Conservation (phyloP, 192 early-diverging fungal genomes). For the Spinellus fusiger region DNA sequence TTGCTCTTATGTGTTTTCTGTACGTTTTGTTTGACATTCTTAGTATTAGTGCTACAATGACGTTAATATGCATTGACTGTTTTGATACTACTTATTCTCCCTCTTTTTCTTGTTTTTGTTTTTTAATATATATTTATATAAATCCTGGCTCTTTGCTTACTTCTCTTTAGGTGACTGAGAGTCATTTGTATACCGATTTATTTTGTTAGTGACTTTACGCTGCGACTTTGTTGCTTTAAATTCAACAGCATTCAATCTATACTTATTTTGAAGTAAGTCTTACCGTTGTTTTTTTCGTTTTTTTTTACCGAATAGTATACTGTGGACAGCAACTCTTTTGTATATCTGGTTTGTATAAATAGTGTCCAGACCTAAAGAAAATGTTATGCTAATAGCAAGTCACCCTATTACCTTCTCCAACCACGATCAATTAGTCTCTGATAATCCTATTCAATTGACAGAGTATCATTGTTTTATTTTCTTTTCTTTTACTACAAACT, state of each 20-base stretch:
- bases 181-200: conserved; percentile 51
- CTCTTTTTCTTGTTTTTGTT: too few relatives aligned
- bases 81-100: too few relatives aligned
- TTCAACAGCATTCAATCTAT: conserved; percentile 47
- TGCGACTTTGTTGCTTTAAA: conserved; percentile 60
- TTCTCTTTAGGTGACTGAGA: conserved; percentile 7
- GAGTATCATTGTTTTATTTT: too few relatives aligned
- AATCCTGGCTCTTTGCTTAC: too few relatives aligned
- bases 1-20: too few relatives aligned
- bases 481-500: too few relatives aligned
- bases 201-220: conserved; percentile 57
- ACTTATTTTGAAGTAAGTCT: not conserved
- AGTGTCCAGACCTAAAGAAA: conserved; percentile 48
- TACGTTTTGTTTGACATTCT: too few relatives aligned
- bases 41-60: too few relatives aligned
- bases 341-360: conserved; percentile 70
- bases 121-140: too few relatives aligned
- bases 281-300: not conserved
- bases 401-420: conserved; percentile 55
- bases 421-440: conserved; percentile 66
- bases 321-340: conserved; percentile 64
- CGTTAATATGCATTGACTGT: too few relatives aligned
- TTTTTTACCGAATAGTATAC: conserved; percentile 58
- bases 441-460: conserved; percentile 44
- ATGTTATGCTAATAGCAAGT: not conserved